Conservation (phyloP, 179 eudicot genomes). For the Camellia oleifera region DNA sequence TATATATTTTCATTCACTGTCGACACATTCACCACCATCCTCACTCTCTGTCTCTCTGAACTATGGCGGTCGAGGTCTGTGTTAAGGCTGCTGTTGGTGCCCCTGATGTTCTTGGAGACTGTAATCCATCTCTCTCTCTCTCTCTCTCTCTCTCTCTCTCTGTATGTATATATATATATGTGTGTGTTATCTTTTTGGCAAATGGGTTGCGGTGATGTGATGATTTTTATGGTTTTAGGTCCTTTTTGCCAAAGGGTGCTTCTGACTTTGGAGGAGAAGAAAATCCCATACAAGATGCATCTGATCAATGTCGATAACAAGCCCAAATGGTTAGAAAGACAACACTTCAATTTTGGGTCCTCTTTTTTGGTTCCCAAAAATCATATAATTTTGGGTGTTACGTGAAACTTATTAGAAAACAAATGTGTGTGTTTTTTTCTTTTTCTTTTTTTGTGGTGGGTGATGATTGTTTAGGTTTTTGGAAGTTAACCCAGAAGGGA, state of each 20-base stretch:
- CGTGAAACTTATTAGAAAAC: too few species aligned
- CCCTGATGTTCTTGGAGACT: conserved; percentile 10
- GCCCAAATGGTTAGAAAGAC: conserved; percentile 57
- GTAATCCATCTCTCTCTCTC: background rate
- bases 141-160: background rate
- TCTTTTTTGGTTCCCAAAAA: background rate
- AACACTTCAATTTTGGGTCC: background rate
- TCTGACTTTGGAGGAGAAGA: conserved; percentile 80
- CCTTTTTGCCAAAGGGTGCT: conserved; percentile 56
- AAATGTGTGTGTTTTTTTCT: too few species aligned
- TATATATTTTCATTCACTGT: too few species aligned
- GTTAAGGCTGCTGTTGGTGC: conserved; percentile 7
- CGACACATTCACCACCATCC: too few species aligned
- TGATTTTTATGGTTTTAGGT: conserved; percentile 34
- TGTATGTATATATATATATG: background rate
- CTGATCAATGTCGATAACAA: conserved; percentile 58
- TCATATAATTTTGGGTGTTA: too few species aligned
- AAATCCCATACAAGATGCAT: conserved; percentile 58
- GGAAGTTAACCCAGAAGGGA: conserved; percentile 77
- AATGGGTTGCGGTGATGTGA: background rate
- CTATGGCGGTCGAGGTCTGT: background rate
- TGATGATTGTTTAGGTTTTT: conserved; percentile 51
- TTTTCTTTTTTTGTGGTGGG: background rate
- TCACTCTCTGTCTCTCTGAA: too few species aligned
- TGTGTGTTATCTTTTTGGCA: background rate